Base-by-base conservation (phyloP, 306 rosid genomes). In the Cucurbita pepo region DNA sequence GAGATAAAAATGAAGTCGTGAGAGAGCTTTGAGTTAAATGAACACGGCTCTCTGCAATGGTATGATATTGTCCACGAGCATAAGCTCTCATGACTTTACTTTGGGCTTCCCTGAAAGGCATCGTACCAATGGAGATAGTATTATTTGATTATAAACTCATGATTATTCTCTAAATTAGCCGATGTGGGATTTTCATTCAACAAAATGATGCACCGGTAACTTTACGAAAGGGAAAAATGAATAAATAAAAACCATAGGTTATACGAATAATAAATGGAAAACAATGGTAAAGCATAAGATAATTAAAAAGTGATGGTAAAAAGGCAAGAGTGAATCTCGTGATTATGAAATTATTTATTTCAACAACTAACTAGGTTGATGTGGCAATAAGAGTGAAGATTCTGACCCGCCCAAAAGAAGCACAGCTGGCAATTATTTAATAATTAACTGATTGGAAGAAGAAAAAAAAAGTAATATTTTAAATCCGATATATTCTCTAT, bases 401-500 rank as follows among this genome's bases (percentile, higher is more conserved):
- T 67, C 56, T 67, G 48, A 43, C 43, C 10, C 56, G 47, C 72
- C 72, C 14, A 47, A 67, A 47, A 45, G 47, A 67, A 22, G 73
- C 43, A 45, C 57, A 67, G 53, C 37, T 67, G 56, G 56, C 38
- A 43, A 45, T 67, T 67, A 67, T 67, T 67, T 67, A 67, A 67
- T 48, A 67, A 43, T 66, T 11, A 43, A 44, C 53, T 44, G 19
- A 21, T 10, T 13, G 10, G 38, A 12, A 21, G 10, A 21, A 40
- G 19, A 64, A 12, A 21, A 64, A 13, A 13, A 10, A 21, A 12
- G 2, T 36, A 38, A 16, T 63, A 44, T 44, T 44, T 44, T 44
- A 66, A 44, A 67, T 67, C 73, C 56, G 73, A 67, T 56, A 67
- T 67, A 67, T 67, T 67, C 73, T 67, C 48, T 48, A 67, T 48